Base-by-base conservation (phyloP, 805 yeast genomes). In the Cyberlindnera amylophila region DNA sequence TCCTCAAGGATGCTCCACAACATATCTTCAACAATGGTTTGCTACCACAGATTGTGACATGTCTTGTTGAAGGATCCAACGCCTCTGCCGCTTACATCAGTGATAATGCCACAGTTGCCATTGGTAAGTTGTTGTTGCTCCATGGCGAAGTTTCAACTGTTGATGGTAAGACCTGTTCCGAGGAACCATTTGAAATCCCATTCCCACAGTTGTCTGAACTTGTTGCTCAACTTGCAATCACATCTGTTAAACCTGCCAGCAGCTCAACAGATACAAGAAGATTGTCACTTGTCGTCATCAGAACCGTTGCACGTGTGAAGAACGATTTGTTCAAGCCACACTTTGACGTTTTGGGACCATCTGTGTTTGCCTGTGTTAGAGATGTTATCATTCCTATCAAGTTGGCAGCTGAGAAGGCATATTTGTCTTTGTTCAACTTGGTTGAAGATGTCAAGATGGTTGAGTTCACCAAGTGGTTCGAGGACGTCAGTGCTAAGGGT, bases 381-480 rank as follows among this genome's bases (percentile, higher is more conserved):
- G 96, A 90, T 57, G 73, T 81, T n/a, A 71, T 86, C 36, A 87
- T 91, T 56, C 97, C 99, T 4, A 82, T 91, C 52, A 90, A 89
- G 57, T 71, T 91, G 48, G 96, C 97, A 1, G 96, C 96, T 7
- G 99, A 91, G 62, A 87, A 87, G 67, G 89, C 95, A 1, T 89
- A 75, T 61, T 61, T 90, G 51, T 78, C 86, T 2, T 59, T 88
- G 14, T 83, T 89, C 64, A 70, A 75, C 36, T 67, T 91, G 53
- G 82, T 86, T 26, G 86, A 82, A 21, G 96, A 85, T 49, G 75
- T 66, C 9, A 67, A 70, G 16, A 59, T 74, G 65, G 62, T 48
- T 1, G 59, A 64, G 19, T 88, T 86, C 66, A 74, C 73, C 41
- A 54, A 55, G 10, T 91, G 96, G 96, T 75, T 85, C 42, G 66